These are phyloP conservation scores for Periglandula ipomoeae DNA, from an alignment of 2,329 filamentous ascomycete genomes.

Conservation along the genomic window DNA sequence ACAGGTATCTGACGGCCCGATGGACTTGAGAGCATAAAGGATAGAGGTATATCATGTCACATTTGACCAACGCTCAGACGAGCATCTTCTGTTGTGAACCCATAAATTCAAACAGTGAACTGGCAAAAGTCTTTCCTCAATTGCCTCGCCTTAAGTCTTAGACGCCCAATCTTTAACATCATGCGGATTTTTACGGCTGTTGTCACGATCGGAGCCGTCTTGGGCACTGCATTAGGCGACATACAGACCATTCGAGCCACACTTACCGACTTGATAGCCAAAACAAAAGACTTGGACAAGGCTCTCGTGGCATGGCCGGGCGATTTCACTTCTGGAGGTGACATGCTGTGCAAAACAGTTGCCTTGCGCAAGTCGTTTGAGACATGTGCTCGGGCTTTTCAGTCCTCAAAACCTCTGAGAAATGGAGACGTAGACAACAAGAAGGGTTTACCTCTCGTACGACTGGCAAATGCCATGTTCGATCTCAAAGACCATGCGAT, in stretches of 20 bases:
- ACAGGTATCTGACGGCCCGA: too few relatives aligned
- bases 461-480: not conserved
- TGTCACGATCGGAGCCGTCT: not conserved
- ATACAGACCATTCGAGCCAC: not conserved
- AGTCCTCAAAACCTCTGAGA: not conserved
- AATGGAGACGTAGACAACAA: not conserved
- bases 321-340: not conserved
- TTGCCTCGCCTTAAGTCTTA: too few relatives aligned
- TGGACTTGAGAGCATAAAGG: too few relatives aligned
- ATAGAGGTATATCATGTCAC: too few relatives aligned
- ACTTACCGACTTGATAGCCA: accelerated
- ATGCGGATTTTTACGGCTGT: not conserved
- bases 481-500: not conserved
- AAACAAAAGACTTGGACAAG: accelerated
- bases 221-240: not conserved
- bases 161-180: too few relatives aligned
- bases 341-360: not conserved
- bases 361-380: not conserved
- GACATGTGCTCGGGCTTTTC: not conserved
- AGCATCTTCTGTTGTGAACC: too few relatives aligned
- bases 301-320: not conserved
- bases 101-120: too few relatives aligned
- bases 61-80: too few relatives aligned
- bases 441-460: not conserved
- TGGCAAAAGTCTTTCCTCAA: too few relatives aligned